These are phyloP conservation scores for Thelonectria rubi DNA, from an alignment of 2,329 filamentous ascomycete species.

Conservation along the genomic window DNA sequence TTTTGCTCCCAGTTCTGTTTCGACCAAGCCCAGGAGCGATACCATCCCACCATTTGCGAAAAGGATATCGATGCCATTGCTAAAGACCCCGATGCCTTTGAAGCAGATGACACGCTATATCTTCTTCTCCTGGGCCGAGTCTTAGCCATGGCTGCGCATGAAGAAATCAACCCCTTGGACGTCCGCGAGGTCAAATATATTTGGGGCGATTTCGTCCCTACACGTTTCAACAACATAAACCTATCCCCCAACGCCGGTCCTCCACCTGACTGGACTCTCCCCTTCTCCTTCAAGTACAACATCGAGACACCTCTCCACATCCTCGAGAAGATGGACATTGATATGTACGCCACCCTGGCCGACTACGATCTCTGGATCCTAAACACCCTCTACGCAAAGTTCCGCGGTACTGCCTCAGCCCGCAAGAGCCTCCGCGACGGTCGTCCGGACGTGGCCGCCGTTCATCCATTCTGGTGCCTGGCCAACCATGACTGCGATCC, in stretches of 20 bases:
- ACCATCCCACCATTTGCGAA: conserved; percentile 73
- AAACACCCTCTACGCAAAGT: conserved; percentile 93
- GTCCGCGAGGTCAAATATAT: conserved; percentile 72
- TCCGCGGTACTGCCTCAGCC: conserved; percentile 90
- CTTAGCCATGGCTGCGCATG: conserved; percentile 70
- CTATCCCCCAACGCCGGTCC: conserved; percentile 63
- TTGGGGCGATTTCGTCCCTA: conserved; percentile 72
- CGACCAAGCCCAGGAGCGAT: conserved; percentile 64
- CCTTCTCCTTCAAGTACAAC: conserved; percentile 81
- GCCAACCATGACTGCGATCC: conserved; percentile 97
- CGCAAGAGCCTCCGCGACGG: conserved; percentile 79
- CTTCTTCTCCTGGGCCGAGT: conserved; percentile 69
- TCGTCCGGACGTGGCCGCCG: conserved; percentile 88
- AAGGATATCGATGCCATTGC: conserved; percentile 72
- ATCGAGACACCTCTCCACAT: conserved; percentile 79
- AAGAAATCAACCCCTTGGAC: conserved; percentile 70
- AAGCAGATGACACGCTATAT: conserved; percentile 69
- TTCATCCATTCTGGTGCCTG: conserved; percentile 95
- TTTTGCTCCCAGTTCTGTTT: conserved; percentile 71
- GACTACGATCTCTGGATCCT: conserved; percentile 82
- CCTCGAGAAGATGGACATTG: conserved; percentile 84
- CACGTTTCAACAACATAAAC: conserved; percentile 61
- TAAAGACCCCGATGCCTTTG: conserved; percentile 68
- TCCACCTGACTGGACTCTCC: conserved; percentile 72
- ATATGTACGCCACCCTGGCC: conserved; percentile 70